These are phyloP conservation scores for Nicotiana tabacum DNA, from an alignment of 257 asterid genomes.

Conservation along the genomic window DNA sequence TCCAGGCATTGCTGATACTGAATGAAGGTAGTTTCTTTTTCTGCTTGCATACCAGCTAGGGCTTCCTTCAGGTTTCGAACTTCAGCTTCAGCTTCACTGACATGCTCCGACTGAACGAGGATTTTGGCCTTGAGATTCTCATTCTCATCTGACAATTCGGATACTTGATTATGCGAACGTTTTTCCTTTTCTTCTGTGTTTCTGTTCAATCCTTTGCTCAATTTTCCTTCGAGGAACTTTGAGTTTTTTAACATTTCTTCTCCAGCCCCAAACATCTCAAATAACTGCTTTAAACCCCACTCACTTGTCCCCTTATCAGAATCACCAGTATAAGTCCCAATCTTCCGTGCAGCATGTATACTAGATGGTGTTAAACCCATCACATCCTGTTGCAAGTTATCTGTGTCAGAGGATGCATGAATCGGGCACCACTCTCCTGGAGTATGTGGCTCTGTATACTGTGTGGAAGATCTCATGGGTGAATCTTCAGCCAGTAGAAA, in stretches of 20 bases:
- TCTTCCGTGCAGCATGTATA: constrained; percentile 6
- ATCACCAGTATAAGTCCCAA: constrained; percentile 21
- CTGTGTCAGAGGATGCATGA: constrained; percentile 34
- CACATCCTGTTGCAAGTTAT: constrained; percentile 24
- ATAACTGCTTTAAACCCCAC: constrained; percentile 48
- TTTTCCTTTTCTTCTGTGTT: not conserved
- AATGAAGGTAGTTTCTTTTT: constrained; percentile 48
- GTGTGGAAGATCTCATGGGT: constrained; percentile 37
- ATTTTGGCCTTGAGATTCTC: constrained; percentile 43
- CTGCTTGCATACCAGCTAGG: constrained; percentile 49
- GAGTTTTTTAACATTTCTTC: constrained; percentile 15
- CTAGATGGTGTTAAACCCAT: constrained; percentile 5
- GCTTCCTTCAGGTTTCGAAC: constrained; percentile 46
- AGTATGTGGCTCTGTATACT: constrained; percentile 36
- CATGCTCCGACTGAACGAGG: constrained; percentile 41
- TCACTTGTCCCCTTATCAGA: constrained; percentile 22
- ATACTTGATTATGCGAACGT: not conserved
- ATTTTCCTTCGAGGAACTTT: constrained; percentile 22
- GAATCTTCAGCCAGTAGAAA: constrained; percentile 52
- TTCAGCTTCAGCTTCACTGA: constrained; percentile 56
- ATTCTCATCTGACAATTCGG: not conserved
- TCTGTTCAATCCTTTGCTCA: constrained; percentile 14
- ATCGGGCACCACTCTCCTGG: constrained; percentile 19
- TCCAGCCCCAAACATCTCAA: constrained; percentile 44
- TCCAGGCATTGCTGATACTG: constrained; percentile 59